Evolutionary conservation across 2,329 filamentous ascomycete species (phyloP).

Genomic region (Paramyrothecium roridum): DNA sequence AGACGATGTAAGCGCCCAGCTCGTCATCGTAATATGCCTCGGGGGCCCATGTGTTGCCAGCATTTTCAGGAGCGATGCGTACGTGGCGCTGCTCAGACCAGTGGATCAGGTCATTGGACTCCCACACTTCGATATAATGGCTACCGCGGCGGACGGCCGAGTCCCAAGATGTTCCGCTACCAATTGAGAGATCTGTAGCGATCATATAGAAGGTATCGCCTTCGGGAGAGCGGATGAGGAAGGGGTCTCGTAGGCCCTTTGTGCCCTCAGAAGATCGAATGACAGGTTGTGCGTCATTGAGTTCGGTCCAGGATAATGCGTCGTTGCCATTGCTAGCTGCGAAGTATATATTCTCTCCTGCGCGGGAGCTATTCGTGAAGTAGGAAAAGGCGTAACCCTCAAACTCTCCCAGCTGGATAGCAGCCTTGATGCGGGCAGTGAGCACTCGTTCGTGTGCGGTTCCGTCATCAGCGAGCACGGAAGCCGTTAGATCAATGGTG

Average conservation of each 20-base stretch:
- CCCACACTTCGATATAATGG: slow-evolving; percentile 50
- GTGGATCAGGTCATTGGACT: slow-evolving; percentile 43
- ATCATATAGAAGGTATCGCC: slow-evolving; percentile 49
- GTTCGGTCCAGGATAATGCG: slow-evolving; percentile 45
- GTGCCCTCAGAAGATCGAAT: slow-evolving; percentile 44
- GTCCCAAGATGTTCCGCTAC: slow-evolving; percentile 49
- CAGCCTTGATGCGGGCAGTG: slow-evolving; percentile 29
- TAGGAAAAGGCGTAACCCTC: slow-evolving; percentile 50
- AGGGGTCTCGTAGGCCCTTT: slow-evolving; percentile 48
- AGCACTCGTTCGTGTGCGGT: slow-evolving; percentile 23
- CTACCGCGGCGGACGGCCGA: slow-evolving; percentile 42
- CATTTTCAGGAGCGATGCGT: slow-evolving; percentile 42
- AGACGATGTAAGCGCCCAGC: slow-evolving; percentile 38
- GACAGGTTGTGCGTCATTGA: slow-evolving; percentile 44
- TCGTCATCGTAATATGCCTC: slow-evolving; percentile 46
- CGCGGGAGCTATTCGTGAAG: slow-evolving; percentile 40
- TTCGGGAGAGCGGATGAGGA: slow-evolving; percentile 47
- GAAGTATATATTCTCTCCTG: slow-evolving; percentile 50
- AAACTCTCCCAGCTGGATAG: slow-evolving; percentile 24
- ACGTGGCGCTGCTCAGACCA: slow-evolving; percentile 50
- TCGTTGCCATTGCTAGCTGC: slow-evolving; percentile 50
- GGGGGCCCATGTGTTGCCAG: slow-evolving; percentile 52
- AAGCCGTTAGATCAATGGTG: slow-evolving; percentile 30
- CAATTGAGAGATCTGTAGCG: slow-evolving; percentile 51
- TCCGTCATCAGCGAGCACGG: slow-evolving; percentile 19